Conservation (phyloP, 495 filamentous ascomycete genomes). For the Podospora sp. region DNA sequence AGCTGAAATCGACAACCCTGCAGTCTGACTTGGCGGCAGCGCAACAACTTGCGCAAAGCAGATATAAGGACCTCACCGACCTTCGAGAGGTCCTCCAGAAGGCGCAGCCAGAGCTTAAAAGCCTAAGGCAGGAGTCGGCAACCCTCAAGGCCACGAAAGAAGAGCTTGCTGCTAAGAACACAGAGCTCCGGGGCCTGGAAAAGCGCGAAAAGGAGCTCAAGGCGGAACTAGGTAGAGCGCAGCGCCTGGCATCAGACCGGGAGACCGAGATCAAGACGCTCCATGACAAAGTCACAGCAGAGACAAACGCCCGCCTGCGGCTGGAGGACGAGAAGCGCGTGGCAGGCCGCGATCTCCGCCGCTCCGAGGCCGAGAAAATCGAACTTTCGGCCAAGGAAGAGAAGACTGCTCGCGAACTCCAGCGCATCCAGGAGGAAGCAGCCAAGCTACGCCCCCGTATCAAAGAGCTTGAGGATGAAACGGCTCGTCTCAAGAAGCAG, state of each 20-base stretch:
- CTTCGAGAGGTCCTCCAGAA: slow-evolving; percentile 77
- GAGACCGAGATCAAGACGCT: slow-evolving; percentile 76
- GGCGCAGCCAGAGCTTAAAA: slow-evolving; percentile 79
- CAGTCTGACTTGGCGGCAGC: slow-evolving; percentile 86
- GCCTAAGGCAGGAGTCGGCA: slow-evolving; percentile 71
- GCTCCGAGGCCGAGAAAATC: slow-evolving; percentile 73
- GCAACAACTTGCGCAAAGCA: slow-evolving; percentile 77
- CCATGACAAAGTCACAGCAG: slow-evolving; percentile 73
- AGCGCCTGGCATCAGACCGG: slow-evolving; percentile 67
- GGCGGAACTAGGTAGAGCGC: slow-evolving; percentile 67
- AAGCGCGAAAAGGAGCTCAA: slow-evolving; percentile 78
- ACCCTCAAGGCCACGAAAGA: slow-evolving; percentile 71
- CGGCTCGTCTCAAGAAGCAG: slow-evolving; percentile 64
- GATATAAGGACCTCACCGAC: slow-evolving; percentile 87
- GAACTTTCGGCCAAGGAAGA: slow-evolving; percentile 74
- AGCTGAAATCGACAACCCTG: slow-evolving; percentile 65
- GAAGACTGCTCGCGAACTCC: slow-evolving; percentile 65
- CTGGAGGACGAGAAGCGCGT: slow-evolving; percentile 75
- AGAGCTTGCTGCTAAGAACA: slow-evolving; percentile 66
- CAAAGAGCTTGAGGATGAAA: slow-evolving; percentile 71
- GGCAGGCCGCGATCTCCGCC: slow-evolving; percentile 72
- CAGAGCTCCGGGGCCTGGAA: slow-evolving; percentile 74
- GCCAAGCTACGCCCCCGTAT: slow-evolving; percentile 62
- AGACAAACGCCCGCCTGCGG: slow-evolving; percentile 68
- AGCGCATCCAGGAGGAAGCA: slow-evolving; percentile 69